phyloP scores from a whole-genome alignment of 768 basidiomycete species.

The Clitopilus passeckerianus region DNA sequence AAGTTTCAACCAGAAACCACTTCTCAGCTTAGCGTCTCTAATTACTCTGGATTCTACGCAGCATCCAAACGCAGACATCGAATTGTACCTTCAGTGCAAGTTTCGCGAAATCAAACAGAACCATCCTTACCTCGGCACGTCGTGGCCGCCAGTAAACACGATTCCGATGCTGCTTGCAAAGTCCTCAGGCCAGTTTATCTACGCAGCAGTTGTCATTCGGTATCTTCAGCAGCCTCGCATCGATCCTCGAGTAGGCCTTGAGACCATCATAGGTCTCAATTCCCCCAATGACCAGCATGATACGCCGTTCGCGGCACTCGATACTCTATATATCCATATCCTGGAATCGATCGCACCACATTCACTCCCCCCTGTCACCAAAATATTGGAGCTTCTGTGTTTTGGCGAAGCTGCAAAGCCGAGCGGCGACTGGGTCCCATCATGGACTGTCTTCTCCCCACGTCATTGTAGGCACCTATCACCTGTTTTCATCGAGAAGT shows the following conservation, averaged over 20 bases:
- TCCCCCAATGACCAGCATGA: background rate
- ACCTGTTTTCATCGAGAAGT: no score
- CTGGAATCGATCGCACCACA: background rate
- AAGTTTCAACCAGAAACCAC: no score
- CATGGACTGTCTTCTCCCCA: no score
- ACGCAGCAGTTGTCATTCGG: background rate
- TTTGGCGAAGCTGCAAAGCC: no score
- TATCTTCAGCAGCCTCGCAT: background rate
- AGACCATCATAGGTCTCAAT: background rate
- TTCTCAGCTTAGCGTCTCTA: no score
- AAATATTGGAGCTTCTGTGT: background rate
- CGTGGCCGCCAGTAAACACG: background rate
- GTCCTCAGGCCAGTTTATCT: background rate
- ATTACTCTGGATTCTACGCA: background rate
- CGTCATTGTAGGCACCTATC: no score
- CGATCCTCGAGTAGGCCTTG: background rate
- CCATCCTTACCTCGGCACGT: background rate
- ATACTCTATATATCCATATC: background rate
- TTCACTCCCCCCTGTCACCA: background rate
- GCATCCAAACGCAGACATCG: background rate
- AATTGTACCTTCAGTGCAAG: background rate
- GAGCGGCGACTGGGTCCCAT: no score
- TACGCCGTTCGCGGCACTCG: background rate
- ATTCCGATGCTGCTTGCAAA: background rate
- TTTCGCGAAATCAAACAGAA: background rate